A percentile compares a stretch with the other conserved stretches of the same genome.
phyloP scores from a whole-genome alignment of 169 alveolate species.

The Plasmodium berghei region DNA sequence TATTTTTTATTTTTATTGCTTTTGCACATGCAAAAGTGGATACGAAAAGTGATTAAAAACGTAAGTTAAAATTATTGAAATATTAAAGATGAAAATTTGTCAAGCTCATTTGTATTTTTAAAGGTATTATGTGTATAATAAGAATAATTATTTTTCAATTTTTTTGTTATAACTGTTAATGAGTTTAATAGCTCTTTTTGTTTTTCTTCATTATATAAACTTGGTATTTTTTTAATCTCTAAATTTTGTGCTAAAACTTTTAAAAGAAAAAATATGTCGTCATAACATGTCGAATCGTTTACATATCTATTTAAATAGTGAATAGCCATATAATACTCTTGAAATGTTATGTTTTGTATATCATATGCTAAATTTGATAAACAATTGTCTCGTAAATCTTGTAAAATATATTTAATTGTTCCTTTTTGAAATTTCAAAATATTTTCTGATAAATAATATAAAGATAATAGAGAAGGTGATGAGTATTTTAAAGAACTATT shows the following conservation, averaged over 20 bases:
- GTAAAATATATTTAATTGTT: constrained; percentile 75
- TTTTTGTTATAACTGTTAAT: constrained; percentile 40
- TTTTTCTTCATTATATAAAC: constrained; percentile 67
- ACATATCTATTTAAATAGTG: constrained; percentile 68
- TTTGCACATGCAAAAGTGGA: too few relatives aligned
- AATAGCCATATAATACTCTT: constrained; percentile 75
- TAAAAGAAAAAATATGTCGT: constrained; percentile 75
- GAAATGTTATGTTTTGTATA: constrained; percentile 70
- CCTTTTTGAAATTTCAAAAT: constrained; percentile 76
- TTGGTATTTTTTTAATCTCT: constrained; percentile 73
- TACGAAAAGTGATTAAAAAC: too few relatives aligned
- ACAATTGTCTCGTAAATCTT: constrained; percentile 77
- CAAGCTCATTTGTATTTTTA: constrained; percentile 11
- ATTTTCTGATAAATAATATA: constrained; percentile 61
- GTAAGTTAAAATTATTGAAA: neutral
- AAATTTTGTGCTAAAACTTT: constrained; percentile 72
- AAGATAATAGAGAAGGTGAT: constrained; percentile 46
- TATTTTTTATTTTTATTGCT: too few relatives aligned
- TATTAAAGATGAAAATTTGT: neutral
- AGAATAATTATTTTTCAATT: constrained; percentile 31
- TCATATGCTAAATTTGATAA: constrained; percentile 51
- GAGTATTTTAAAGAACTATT: constrained; percentile 8
- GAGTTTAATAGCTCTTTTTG: constrained; percentile 73
- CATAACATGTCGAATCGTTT: constrained; percentile 75
- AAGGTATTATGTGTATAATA: constrained; percentile 6